phyloP scores from a whole-genome alignment of 2,329 filamentous ascomycete genomes.

The Nigrospora oryzae region DNA sequence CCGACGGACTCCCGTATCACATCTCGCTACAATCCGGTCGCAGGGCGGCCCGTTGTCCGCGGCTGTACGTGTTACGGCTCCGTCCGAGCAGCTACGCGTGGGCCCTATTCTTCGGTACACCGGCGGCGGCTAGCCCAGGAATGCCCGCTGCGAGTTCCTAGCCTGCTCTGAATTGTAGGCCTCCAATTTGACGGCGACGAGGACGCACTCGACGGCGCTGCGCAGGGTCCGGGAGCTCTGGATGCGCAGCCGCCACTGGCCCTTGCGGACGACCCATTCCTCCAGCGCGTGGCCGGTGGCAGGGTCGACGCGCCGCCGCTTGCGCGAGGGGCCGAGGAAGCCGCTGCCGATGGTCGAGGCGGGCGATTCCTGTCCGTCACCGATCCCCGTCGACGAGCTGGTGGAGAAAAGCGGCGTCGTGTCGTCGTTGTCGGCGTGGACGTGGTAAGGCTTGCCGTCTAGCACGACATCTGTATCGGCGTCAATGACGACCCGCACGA shows the following conservation, averaged over 20 bases:
- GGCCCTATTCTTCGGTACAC: no score
- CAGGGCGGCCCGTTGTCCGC: no score
- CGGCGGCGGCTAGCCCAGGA: conserved; percentile 33
- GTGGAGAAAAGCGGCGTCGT: conserved; percentile 18
- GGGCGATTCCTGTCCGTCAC: conserved; percentile 22
- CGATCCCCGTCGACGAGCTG: conserved; percentile 21
- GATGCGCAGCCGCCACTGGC: conserved; percentile 66
- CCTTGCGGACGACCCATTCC: conserved; percentile 57
- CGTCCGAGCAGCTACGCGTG: no score
- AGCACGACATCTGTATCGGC: conserved; percentile 49
- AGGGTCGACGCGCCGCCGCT: conserved; percentile 34
- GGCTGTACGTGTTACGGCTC: no score
- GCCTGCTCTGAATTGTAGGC: conserved; percentile 57
- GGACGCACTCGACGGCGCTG: conserved; percentile 57
- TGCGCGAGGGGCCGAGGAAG: conserved; percentile 28
- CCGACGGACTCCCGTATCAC: no score
- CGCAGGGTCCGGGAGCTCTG: conserved; percentile 42
- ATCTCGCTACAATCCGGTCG: no score
- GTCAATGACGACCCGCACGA: conserved; percentile 57
- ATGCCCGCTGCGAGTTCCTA: conserved; percentile 57
- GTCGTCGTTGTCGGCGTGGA: conserved; percentile 18
- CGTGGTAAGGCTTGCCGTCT: conserved; percentile 42
- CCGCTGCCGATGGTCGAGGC: conserved; percentile 16
- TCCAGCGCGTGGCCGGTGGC: conserved; percentile 19
- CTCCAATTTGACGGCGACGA: conserved; percentile 71